These are phyloP conservation scores for Rubia occidens DNA, from an alignment of 305 asterid species.

Conservation along the genomic window DNA sequence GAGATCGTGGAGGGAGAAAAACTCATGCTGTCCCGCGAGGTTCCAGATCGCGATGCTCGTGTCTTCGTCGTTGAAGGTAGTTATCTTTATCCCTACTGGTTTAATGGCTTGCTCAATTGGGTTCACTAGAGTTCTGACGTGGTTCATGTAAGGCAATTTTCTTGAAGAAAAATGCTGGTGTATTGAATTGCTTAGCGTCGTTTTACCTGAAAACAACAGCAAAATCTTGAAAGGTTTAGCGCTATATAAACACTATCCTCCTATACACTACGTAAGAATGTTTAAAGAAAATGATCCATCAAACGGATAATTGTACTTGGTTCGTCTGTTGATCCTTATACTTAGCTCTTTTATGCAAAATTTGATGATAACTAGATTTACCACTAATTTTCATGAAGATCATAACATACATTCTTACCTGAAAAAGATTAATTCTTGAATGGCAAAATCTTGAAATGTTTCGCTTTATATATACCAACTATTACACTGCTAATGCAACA, in stretches of 20 bases:
- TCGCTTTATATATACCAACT: no score
- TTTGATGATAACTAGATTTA: background rate
- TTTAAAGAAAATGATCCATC: background rate
- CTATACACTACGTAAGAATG: background rate
- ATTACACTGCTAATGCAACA: background rate
- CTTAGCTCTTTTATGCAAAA: no score
- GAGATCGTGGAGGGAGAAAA: constrained; percentile 57
- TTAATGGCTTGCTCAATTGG: constrained; percentile 76
- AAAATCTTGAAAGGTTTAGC: background rate
- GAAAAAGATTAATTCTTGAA: background rate
- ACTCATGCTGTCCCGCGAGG: constrained; percentile 67
- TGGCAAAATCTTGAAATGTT: background rate
- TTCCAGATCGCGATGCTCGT: constrained; percentile 74
- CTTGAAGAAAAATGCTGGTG: constrained; percentile 47
- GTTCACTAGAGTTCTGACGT: constrained; percentile 56
- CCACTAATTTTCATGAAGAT: no score
- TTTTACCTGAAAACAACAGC: constrained; percentile 45
- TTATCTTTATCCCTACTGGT: constrained; percentile 54
- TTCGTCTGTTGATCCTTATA: no score
- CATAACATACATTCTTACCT: no score
- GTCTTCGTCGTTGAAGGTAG: constrained; percentile 52
- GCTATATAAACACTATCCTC: background rate
- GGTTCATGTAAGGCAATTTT: constrained; percentile 50
- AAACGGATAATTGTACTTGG: no score
- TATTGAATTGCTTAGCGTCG: constrained; percentile 51